phyloP scores from a whole-genome alignment of 2,329 filamentous ascomycete species.

The Iodosphaeria phyllophila region DNA sequence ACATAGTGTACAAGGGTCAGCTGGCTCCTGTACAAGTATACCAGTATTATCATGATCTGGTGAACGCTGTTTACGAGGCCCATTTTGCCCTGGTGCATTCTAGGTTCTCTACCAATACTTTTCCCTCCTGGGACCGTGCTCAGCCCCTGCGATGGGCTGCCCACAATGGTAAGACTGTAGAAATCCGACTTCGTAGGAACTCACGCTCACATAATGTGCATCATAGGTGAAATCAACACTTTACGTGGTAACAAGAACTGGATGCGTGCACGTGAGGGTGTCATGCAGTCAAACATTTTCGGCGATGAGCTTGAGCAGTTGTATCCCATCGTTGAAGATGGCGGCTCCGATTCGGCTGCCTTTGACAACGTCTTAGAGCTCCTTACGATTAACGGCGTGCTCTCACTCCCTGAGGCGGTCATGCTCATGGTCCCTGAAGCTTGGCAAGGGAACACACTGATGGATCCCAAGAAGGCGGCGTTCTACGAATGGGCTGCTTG shows the following conservation, averaged over 20 bases:
- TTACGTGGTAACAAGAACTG: constrained; percentile 97
- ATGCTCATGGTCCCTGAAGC: constrained; percentile 99
- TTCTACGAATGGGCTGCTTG: constrained; percentile 99
- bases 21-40: constrained; percentile 89
- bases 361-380: constrained; percentile 95
- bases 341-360: constrained; percentile 88
- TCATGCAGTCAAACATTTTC: constrained; percentile 84
- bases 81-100: constrained; percentile 96
- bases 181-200: constrained; percentile 1
- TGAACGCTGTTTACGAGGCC: constrained; percentile 92
- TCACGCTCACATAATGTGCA: too few relatives aligned
- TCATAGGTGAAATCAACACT: constrained; percentile 74
- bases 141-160: constrained; percentile 93
- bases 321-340: constrained; percentile 91
- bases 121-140: constrained; percentile 94
- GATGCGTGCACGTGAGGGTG: constrained; percentile 94
- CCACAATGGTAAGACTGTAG: constrained; percentile 57
- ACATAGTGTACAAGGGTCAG: constrained; percentile 98
- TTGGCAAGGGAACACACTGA: constrained; percentile 82
- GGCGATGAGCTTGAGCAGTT: constrained; percentile 78
- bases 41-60: constrained; percentile 92
- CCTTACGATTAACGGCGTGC: constrained; percentile 83
- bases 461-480: constrained; percentile 89
- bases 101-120: constrained; percentile 95
- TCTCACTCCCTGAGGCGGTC: constrained; percentile 86